These are phyloP conservation scores for Wickerhamiella spandovensis DNA, from an alignment of 805 yeast species.

Conservation along the genomic window DNA sequence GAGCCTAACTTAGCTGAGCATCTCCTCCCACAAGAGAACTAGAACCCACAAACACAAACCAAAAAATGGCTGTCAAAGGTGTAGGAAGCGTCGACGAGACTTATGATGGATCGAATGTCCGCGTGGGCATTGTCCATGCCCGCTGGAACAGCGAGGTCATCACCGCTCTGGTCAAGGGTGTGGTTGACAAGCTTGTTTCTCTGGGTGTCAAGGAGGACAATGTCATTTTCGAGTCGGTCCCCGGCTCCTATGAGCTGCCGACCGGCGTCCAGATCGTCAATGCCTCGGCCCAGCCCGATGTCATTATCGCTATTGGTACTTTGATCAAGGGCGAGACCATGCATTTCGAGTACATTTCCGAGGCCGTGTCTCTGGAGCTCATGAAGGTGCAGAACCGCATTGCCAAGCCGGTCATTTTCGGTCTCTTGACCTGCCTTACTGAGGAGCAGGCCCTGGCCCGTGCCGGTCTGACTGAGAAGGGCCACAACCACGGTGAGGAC, in stretches of 20 bases:
- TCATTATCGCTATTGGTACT: slow-evolving; percentile 85
- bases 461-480: slow-evolving; percentile 66
- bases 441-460: slow-evolving; percentile 89
- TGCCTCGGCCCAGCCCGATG: slow-evolving; percentile 39
- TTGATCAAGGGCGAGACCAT: slow-evolving; percentile 92
- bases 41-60: background rate
- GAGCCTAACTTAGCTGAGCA: background rate
- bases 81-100: slow-evolving; percentile 57
- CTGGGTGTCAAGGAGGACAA: slow-evolving; percentile 66
- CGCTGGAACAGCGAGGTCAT: slow-evolving; percentile 84
- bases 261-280: slow-evolving; percentile 44
- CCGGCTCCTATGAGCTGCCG: slow-evolving; percentile 92
- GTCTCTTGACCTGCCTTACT: slow-evolving; percentile 83
- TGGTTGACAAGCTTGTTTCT: slow-evolving; percentile 41
- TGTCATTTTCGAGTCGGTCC: slow-evolving; percentile 73
- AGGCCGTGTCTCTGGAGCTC: slow-evolving; percentile 69
- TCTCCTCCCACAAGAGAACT: background rate
- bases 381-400: slow-evolving; percentile 67
- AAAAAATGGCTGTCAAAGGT: slow-evolving; percentile 40
- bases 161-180: slow-evolving; percentile 68
- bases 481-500: slow-evolving; percentile 93
- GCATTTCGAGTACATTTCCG: slow-evolving; percentile 97
- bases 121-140: slow-evolving; percentile 84
- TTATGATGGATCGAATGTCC: slow-evolving; percentile 46
- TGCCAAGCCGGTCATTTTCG: slow-evolving; percentile 75